These are phyloP conservation scores for Grosmannia huntii DNA, from an alignment of 2,329 filamentous ascomycete genomes.

Conservation along the genomic window DNA sequence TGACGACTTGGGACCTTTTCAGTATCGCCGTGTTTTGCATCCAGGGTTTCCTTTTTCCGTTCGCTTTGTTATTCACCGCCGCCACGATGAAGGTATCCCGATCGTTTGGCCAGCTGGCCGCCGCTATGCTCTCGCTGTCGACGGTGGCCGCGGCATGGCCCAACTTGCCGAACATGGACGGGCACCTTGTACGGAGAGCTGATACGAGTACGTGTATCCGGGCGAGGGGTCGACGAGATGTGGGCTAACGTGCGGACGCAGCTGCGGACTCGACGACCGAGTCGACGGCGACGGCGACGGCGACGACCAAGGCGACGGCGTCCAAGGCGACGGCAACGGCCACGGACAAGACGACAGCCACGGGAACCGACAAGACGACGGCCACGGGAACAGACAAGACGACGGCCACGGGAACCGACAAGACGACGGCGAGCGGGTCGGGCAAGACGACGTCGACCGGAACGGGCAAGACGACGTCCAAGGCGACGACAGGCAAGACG, in stretches of 20 bases:
- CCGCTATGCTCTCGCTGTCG: constrained; percentile 38
- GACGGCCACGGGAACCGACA: constrained; percentile 12
- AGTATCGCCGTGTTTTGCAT: background rate
- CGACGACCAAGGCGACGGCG: constrained; percentile 6
- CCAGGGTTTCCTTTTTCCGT: background rate
- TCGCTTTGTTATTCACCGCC: background rate
- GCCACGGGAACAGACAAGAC: constrained; percentile 14
- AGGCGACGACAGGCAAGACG: constrained; percentile 11
- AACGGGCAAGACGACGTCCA: constrained; percentile 13
- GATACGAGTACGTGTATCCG: constrained; percentile 6
- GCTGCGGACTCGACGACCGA: constrained; percentile 15
- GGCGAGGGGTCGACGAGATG: background rate
- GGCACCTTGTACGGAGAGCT: constrained; percentile 33
- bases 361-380: constrained; percentile 7
- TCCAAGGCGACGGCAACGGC: constrained; percentile 13
- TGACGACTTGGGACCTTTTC: background rate
- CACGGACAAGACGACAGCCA: constrained; percentile 10
- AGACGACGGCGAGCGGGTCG: constrained; percentile 10
- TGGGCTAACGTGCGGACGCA: constrained; percentile 22
- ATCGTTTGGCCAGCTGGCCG: constrained; percentile 32
- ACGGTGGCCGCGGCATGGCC: constrained; percentile 33
- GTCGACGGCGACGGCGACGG: constrained; percentile 9
- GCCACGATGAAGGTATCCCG: constrained; percentile 20
- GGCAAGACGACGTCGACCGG: constrained; percentile 12
- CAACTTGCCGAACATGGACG: constrained; percentile 40